Evolutionary conservation across 176 grass and related monocot species (phyloP), one percentile per base, ranked within the genome.

Genomic region (Paspalum notatum): DNA sequence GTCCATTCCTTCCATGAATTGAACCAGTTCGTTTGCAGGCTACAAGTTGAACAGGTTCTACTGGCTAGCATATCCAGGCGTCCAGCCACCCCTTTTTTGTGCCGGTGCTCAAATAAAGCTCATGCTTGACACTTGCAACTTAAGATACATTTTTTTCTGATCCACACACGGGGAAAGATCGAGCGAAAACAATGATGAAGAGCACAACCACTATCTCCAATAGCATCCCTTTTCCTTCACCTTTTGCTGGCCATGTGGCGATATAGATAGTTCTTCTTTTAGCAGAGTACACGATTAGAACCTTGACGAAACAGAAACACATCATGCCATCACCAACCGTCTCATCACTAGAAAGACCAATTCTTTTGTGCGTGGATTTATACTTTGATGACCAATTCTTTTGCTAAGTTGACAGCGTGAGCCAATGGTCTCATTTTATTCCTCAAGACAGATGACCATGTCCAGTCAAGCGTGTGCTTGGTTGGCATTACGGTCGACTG

Each of bases 211-310:
- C 63, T n/a, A n/a, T n/a, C 55, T 24, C 12, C 62, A 63, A 66
- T 40, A 65, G 62, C 68, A 38, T 57, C 66, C 9, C 25, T 37
- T 79, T 38, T 25, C 14, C 48, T 21, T 67, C 32, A 70, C 67
- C 42, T 12, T 80, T 46, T 8, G 47, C 60, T 27, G 43, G 20
- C 14, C 26, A 82, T 62, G 47, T 78, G 77, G 7, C 49, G 58
- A 75, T 9, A 25, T 75, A 65, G 9, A 46, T 83, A 55, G 37
- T 54, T 71, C 54, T n/a, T 51, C 56, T 82, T 87, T 82, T 56
- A 82, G 72, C 60, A 77, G 38, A 87, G 56, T 66, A 54, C 56
- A 82, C 48, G 13, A 69, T 53, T 57, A 48, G 48, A 54, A 83
- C 9, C 71, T 15, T 78, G 56, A 42, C 26, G 38, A 8, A 46